Evolutionary conservation across 1,284 basidiomycete species (phyloP).

Genomic region (Tilletia horrida): DNA sequence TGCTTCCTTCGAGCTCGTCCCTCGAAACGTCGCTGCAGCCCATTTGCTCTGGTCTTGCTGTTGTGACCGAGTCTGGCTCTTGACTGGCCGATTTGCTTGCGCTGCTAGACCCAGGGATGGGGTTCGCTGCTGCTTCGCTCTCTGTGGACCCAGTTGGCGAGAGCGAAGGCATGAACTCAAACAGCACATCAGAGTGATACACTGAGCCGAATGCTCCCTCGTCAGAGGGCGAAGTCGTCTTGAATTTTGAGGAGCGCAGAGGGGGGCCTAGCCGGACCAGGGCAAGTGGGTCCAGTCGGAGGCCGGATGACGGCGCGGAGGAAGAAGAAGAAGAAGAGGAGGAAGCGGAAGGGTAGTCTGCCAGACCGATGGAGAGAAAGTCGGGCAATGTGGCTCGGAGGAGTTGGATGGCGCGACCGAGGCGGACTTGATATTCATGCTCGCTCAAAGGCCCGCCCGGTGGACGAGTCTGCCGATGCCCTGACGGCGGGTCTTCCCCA

Average conservation of each 20-base stretch:
- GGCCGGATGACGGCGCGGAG: neutral
- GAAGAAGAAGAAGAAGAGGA: neutral
- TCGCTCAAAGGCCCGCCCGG: constrained; percentile 19
- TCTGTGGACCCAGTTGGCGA: constrained; percentile 14
- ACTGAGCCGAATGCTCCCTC: constrained; percentile 15
- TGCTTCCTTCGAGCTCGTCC: constrained; percentile 13
- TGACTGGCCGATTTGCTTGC: too few relatives aligned
- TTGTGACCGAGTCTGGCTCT: too few relatives aligned
- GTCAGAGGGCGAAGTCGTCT: neutral
- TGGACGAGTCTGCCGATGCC: neutral
- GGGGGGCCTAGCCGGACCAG: neutral
- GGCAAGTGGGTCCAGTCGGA: neutral
- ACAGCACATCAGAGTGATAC: constrained; percentile 41
- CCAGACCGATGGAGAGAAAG: constrained; percentile 35
- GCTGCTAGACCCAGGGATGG: too few relatives aligned
- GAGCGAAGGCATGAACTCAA: constrained; percentile 32
- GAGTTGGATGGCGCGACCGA: constrained; percentile 35
- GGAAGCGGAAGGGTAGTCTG: constrained; percentile 24
- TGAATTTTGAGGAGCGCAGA: neutral
- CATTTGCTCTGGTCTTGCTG: too few relatives aligned
- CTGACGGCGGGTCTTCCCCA: neutral
- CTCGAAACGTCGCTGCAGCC: too few relatives aligned
- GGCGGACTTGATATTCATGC: constrained; percentile 38
- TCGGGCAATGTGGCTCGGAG: constrained; percentile 34
- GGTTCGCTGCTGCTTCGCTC: neutral